A percentile compares a stretch with the other conserved stretches of the same genome.
Evolutionary conservation across 2,329 filamentous ascomycete genomes (phyloP).

Genomic region (Aureobasidium uvarum): DNA sequence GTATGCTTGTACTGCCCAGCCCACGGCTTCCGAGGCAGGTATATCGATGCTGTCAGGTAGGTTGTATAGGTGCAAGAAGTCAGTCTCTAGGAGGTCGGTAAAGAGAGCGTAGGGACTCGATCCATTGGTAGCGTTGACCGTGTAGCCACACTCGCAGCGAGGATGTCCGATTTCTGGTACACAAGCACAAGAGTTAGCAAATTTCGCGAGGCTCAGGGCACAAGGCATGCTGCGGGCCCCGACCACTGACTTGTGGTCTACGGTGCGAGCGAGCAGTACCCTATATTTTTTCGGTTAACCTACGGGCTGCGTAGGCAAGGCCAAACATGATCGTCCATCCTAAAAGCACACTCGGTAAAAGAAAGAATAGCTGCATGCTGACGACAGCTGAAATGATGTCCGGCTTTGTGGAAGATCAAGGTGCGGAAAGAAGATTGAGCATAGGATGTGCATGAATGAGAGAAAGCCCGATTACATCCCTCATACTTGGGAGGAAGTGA

Average conservation of each 20-base stretch:
- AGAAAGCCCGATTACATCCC: too few species aligned
- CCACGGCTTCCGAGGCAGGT: conserved; percentile 38
- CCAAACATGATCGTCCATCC: not conserved
- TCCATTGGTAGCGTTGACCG: conserved; percentile 47
- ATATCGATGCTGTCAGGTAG: conserved; percentile 39
- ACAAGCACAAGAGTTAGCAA: not conserved
- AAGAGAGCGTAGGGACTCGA: conserved; percentile 53
- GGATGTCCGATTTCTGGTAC: not conserved
- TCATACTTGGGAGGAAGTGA: conserved; percentile 12
- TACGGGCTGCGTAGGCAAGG: not conserved
- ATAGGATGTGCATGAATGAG: conserved; percentile 5
- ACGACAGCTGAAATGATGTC: not conserved
- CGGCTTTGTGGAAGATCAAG: not conserved
- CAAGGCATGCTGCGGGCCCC: not conserved
- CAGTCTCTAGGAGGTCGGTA: conserved; percentile 68
- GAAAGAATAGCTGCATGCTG: not conserved
- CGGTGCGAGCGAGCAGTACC: not conserved
- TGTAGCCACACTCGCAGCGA: conserved; percentile 70
- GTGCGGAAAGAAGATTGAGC: not conserved
- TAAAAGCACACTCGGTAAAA: not conserved
- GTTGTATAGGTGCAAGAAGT: conserved; percentile 61
- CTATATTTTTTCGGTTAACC: not conserved
- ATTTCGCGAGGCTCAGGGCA: too few species aligned
- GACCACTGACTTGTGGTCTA: not conserved
- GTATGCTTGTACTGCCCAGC: conserved; percentile 68